Base-by-base conservation (phyloP, 495 filamentous ascomycete genomes). In the Cercophora newfieldiana region DNA sequence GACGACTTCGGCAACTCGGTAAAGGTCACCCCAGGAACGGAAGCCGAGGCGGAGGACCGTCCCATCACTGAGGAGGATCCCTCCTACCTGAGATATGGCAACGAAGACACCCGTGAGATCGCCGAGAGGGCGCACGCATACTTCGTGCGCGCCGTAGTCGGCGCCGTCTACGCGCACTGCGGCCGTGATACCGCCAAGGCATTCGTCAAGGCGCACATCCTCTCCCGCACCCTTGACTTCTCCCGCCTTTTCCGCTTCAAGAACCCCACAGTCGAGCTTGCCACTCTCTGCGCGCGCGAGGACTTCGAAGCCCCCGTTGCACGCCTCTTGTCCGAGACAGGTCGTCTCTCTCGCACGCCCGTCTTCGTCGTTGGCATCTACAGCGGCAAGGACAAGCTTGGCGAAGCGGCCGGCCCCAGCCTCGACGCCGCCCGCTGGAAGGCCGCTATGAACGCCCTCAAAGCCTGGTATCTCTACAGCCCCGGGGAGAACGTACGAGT, bases 321-420 rank as follows among this genome's bases (percentile, higher is more conserved):
- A 31, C 86, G 94, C 59, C 83, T 98, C 48, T 80, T 96, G 58
- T 89, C 86, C 65, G 95, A 99, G 81, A 97, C 95, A 18, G 95
- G 95, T 72, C 86, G 96, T 61, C 75, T 82, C 70, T 92, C 87
- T 68, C 85, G 91, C 72, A 86, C 88, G 68, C 94, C 95, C 8
- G 95, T 98, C 37, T 98, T 91, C 71, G 87, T 97, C n/a, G 92
- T 99, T 16, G 96, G 94, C 25, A 92, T 98, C 63, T 99, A 88
- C 80, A 91, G 88, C 48, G 96, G 94, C 22, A 77, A 84, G 63
- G 93, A 98, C 72, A 90, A 92, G 84, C 81, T 99, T 55, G 94
- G 95, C 60, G 94, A 98, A 78, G 96, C 87, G 30, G 80, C 87
- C 64, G 95, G 89, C 37, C 77, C 86, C 57, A 91, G 84, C 78